Conservation (phyloP, 2,329 filamentous ascomycete species). For the Didymella pomorum region DNA sequence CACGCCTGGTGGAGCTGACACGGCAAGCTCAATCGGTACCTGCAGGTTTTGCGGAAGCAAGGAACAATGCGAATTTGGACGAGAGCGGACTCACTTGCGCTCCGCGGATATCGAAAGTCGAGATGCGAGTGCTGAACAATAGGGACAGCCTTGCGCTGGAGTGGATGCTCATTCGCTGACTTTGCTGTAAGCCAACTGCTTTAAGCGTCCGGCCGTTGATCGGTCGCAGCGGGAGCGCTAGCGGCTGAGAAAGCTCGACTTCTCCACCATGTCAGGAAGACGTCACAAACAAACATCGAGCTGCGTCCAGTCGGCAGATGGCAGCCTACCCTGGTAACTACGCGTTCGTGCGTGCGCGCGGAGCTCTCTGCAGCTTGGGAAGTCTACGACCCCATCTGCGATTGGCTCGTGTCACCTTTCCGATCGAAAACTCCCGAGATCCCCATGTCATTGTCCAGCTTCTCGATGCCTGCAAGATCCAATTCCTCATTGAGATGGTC, state of each 20-base stretch:
- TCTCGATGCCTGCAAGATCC: constrained; percentile 29
- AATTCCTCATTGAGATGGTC: constrained; percentile 41
- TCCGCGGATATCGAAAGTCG: constrained; percentile 15
- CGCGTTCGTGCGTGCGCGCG: constrained; percentile 29
- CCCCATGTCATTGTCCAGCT: constrained; percentile 30
- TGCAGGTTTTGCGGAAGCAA: constrained; percentile 11
- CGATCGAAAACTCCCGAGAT: constrained; percentile 25
- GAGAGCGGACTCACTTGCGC: neutral
- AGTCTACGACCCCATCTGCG: constrained; percentile 2
- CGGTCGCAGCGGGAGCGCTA: constrained; percentile 24
- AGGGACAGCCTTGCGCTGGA: neutral
- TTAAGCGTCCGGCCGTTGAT: constrained; percentile 4
- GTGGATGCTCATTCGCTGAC: constrained; percentile 1
- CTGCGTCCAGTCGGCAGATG: constrained; percentile 28
- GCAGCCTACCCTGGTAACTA: constrained; percentile 22
- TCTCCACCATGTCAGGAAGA: constrained; percentile 43
- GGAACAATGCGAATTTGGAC: neutral
- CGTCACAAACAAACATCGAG: constrained; percentile 38
- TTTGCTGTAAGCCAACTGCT: neutral
- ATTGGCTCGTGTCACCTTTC: constrained; percentile 25
- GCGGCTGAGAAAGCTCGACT: constrained; percentile 29
- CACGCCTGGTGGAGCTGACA: neutral
- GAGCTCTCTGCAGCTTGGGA: constrained; percentile 10
- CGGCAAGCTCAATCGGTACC: constrained; percentile 14
- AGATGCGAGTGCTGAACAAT: constrained; percentile 18